Evolutionary conservation across 108 stramenopile species (phyloP).

Genomic region (Pseudonitzschia multistriata): DNA sequence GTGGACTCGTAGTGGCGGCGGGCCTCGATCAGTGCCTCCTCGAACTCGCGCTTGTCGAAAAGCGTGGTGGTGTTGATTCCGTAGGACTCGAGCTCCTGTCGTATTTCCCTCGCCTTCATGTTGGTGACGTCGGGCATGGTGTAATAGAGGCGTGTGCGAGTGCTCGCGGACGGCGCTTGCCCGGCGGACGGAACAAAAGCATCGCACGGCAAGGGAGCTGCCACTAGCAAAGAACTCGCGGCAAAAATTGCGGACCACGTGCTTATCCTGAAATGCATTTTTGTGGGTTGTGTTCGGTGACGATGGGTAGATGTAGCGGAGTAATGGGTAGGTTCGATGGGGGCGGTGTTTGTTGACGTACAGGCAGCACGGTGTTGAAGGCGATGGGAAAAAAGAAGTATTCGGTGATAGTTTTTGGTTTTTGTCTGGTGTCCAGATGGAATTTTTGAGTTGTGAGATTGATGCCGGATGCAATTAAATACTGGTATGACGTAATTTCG

Average conservation of each 20-base stretch:
- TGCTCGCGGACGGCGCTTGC: not conserved
- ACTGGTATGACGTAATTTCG: not conserved
- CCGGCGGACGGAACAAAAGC: not conserved
- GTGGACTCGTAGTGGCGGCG: slow-evolving; percentile 37
- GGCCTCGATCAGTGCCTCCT: slow-evolving; percentile 48
- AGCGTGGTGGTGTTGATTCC: slow-evolving; percentile 63
- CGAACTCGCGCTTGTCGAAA: slow-evolving; percentile 68
- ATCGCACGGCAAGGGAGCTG: not conserved
- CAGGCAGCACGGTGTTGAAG: not conserved
- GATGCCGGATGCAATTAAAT: not conserved
- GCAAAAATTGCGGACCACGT: not conserved
- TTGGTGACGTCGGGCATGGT: slow-evolving; percentile 30
- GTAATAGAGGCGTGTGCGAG: not conserved
- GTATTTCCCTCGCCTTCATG: slow-evolving; percentile 64
- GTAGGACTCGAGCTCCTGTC: slow-evolving; percentile 63
- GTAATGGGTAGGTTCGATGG: not conserved
- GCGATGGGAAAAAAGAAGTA: not conserved
- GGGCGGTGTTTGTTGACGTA: not conserved
- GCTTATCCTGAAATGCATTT: slow-evolving; percentile 3
- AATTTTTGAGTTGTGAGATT: not conserved
- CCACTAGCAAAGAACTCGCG: not conserved
- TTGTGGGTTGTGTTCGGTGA: not conserved
- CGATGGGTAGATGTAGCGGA: not conserved
- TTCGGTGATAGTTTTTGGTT: not conserved
- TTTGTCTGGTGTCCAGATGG: not conserved